Evolutionary conservation across 257 asterid genomes (phyloP), one percentile per base, ranked within the genome.

Genomic region (Rhazya stricta): DNA sequence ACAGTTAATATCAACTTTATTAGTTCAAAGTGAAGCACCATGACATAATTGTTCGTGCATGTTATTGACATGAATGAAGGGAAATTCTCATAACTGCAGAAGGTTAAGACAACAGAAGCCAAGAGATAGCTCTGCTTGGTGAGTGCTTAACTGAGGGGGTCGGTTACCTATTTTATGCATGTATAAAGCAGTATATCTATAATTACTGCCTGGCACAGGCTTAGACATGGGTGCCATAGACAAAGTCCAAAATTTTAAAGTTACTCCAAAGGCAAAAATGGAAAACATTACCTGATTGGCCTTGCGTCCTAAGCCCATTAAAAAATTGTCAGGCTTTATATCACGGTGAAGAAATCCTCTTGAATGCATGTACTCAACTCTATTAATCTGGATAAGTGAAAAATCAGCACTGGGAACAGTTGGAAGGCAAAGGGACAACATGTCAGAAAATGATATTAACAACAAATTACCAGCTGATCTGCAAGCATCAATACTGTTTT

Each of bases 271-370:
- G 23, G 13, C n/a, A 73, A 73, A 51, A 73, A 71, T 37, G 70
- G 43, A 74, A 67, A 80, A 41, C 21, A 65, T 74, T 54, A 89
- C 98, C 94, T 93, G 98, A 79, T 91, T 93, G 67, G 98, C 98
- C 88, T 91, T 93, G 86, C 98, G 96, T 36, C 98, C 96, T 82
- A 93, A 85, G 80, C 98, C 98, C 98, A 93, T 93, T 80, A 91
- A 83, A 80, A 91, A 93, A 74, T 90, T 91, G 83, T 91, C 97
- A 45, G 98, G 98, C 90, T 93, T 93, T 83, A 93, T 90, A 82
- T 91, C 97, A 65, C 98, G 97, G 79, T 93, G 98, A 84, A 93
- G 98, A 86, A 93, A 91, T 82, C 97, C 96, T 85, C 98, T 87
- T 21, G 98, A 89, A 74, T 93, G 98, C 92, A 90, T 86, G 86